Percentiles rank a stretch among this genome's conserved stretches.
phyloP scores from a whole-genome alignment of 1,284 basidiomycete species.

The Ganoderma lingzhi region DNA sequence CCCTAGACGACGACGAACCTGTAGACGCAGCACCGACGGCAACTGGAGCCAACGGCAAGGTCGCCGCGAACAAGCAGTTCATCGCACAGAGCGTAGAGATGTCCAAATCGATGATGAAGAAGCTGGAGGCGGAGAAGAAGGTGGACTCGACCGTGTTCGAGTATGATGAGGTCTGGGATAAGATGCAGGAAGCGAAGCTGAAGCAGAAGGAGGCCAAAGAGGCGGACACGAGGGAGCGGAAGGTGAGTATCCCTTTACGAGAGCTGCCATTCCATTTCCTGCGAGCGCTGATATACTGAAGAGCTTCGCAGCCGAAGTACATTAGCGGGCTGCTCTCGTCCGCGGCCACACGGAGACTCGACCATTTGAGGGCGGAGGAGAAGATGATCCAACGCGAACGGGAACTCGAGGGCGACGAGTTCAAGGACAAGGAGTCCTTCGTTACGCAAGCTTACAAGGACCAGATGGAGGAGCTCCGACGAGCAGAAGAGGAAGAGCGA shows the following conservation, averaged over 20 bases:
- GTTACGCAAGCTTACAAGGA: constrained; percentile 98
- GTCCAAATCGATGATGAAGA: constrained; percentile 68
- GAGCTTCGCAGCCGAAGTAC: constrained; percentile 84
- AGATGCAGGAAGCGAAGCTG: constrained; percentile 89
- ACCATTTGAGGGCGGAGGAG: constrained; percentile 95
- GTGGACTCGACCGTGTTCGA: constrained; percentile 90
- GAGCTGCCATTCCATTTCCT: constrained; percentile 17
- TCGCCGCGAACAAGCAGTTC: constrained; percentile 58
- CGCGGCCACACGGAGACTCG: constrained; percentile 88
- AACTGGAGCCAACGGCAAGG: constrained; percentile 47
- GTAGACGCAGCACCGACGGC: constrained; percentile 57
- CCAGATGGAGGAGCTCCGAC: constrained; percentile 92
- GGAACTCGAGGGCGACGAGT: constrained; percentile 94
- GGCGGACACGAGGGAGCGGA: constrained; percentile 73
- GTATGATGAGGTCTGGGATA: constrained; percentile 97
- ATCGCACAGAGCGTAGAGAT: constrained; percentile 64
- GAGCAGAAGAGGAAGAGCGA: constrained; percentile 92
- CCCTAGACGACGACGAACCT: constrained; percentile 68
- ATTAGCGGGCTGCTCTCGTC: constrained; percentile 85
- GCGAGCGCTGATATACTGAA: constrained; percentile 33
- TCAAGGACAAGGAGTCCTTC: constrained; percentile 94
- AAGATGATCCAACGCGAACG: constrained; percentile 97
- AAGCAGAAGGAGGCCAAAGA: constrained; percentile 81
- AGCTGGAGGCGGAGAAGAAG: constrained; percentile 78
- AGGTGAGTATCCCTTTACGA: constrained; percentile 55